These are phyloP conservation scores for Apophysomyces variabilis DNA, from an alignment of 371 early-diverging fungal genomes.

Conservation along the genomic window DNA sequence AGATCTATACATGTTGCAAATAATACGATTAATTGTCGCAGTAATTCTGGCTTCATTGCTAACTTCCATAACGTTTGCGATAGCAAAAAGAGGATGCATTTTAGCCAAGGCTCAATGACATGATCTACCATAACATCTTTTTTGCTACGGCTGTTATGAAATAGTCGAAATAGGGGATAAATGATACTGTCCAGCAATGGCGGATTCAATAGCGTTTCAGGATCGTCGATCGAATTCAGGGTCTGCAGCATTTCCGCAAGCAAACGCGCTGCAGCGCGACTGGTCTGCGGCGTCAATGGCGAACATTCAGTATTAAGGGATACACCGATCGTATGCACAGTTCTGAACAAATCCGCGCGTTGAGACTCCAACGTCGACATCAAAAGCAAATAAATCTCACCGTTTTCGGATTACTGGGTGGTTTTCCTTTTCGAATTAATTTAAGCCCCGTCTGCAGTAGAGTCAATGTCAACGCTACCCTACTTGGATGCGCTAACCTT, in stretches of 20 bases:
- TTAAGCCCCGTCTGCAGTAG: too few species aligned
- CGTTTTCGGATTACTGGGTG: background rate
- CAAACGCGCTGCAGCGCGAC: background rate
- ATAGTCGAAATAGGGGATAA: slow-evolving; percentile 29
- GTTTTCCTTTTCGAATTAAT: too few species aligned
- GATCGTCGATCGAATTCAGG: slow-evolving; percentile 13
- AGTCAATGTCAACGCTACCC: too few species aligned
- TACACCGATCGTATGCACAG: background rate
- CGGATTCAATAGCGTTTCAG: slow-evolving; percentile 11
- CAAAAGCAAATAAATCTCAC: background rate
- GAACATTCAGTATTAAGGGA: background rate
- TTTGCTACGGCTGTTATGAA: slow-evolving; percentile 14
- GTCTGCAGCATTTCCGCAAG: background rate
- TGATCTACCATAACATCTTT: slow-evolving; percentile 16
- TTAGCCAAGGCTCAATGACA: slow-evolving; percentile 30
- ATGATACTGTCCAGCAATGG: slow-evolving; percentile 29
- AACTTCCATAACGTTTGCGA: slow-evolving; percentile 20
- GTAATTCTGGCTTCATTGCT: slow-evolving; percentile 20
- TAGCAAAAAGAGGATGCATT: slow-evolving; percentile 32
- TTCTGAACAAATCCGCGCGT: background rate
- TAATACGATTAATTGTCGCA: slow-evolving; percentile 33
- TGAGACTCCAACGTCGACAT: background rate
- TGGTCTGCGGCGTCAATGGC: background rate
- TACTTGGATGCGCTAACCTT: too few species aligned
- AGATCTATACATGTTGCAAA: slow-evolving; percentile 28